phyloP scores from a whole-genome alignment of 345 rosid species.

The Acer saccharum region DNA sequence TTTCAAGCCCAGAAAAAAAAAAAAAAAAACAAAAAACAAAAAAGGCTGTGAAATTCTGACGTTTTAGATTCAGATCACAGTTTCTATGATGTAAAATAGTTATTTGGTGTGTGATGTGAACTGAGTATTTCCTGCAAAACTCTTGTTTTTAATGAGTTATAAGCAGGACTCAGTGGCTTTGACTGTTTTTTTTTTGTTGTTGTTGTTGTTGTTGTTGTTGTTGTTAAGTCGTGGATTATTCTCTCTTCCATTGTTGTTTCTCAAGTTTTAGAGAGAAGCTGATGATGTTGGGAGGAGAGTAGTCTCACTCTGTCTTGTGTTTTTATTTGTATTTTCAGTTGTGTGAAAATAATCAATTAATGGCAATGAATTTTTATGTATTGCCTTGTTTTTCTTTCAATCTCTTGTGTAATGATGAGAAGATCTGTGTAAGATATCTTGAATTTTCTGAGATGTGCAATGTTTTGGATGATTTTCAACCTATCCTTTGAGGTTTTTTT shows the following conservation, averaged over 20 bases:
- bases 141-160: constrained; percentile 10
- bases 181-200: no score
- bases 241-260: constrained; percentile 14
- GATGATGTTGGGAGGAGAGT: neutral
- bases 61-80: constrained; percentile 16
- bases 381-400: neutral
- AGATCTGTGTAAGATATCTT: neutral
- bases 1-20: no score
- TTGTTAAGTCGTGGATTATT: neutral
- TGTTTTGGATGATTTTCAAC: neutral
- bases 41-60: neutral
- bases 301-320: neutral
- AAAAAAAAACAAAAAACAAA: no score
- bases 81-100: neutral
- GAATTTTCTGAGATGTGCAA: neutral
- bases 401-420: neutral
- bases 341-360: neutral
- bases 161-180: neutral
- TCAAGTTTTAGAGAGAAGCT: constrained; percentile 8
- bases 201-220: no score
- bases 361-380: constrained; percentile 7
- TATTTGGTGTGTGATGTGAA: neutral
- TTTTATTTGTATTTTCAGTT: neutral
- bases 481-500: neutral
- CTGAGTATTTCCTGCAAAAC: neutral